Base-by-base conservation (phyloP, 768 basidiomycete species). In the Trametes cubensis region DNA sequence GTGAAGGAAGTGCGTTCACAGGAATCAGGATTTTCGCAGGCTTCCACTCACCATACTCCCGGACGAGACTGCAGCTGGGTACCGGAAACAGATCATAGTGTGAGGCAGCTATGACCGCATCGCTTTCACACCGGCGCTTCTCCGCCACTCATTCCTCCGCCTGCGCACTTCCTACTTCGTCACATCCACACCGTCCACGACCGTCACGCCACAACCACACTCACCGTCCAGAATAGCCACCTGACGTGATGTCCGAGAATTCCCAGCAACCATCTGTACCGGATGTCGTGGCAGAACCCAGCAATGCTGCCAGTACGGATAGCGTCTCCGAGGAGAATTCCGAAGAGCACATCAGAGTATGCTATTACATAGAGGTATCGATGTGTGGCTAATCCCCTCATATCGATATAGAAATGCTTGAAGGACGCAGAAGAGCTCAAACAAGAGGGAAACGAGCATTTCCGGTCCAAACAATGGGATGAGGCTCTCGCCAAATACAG, bases 401-500 rank as follows among this genome's bases (percentile, higher is more conserved):
- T 17, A 10, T 30, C 58, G 4, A 10, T 26, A 2, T 26, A 87
- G 85, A 74, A 76, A 60, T 72, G 67, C 53, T 74, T 90, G 15
- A 69, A 64, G 30, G 75, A 78, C 63, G 89, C 88, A 17, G 82
- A 83, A 26, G 81, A 83, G 49, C 74, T 88, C 55, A 97, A 95
- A 74, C 74, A 76, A 8, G 82, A 88, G 69, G 95, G 94, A 18
- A 96, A 94, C 64, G 81, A 82, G 3, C 76, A 79, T 63, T 96
- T 94, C 75, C 86, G 85, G 49, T 75, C 82, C 20, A 74, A 80
- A 41, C 75, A 80, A 63, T 92, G 90, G 87, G 78, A 81, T 26
- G 84, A 87, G 64, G 93, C 94, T 4, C 76, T 94, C 13, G 81
- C 78, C 17, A 75, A 83, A 3, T 97, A 97, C 73, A 80, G 79